These are phyloP conservation scores for Brassica carinata DNA, from an alignment of 345 rosid genomes.

Conservation along the genomic window DNA sequence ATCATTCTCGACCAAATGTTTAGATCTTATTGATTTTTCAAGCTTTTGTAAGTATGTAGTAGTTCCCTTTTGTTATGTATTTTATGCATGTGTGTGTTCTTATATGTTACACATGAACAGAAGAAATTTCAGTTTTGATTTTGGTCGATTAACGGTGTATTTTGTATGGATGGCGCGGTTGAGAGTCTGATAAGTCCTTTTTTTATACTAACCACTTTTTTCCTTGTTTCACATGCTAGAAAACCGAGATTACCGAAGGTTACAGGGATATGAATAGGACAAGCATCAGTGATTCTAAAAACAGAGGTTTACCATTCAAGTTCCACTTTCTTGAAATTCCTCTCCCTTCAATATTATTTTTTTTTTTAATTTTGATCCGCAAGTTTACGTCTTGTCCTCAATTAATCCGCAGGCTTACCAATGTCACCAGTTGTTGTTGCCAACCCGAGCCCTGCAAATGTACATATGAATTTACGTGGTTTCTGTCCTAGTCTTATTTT, in stretches of 20 bases:
- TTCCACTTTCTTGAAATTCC: slow-evolving; percentile 14
- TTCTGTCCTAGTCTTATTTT: not conserved
- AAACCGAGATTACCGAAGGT: slow-evolving; percentile 20
- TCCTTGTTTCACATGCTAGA: slow-evolving; percentile 33
- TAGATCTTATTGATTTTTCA: slow-evolving; percentile 49
- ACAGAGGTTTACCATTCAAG: slow-evolving; percentile 28
- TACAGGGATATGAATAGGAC: slow-evolving; percentile 29
- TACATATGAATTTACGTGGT: slow-evolving; percentile 23
- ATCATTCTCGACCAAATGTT: slow-evolving; percentile 93
- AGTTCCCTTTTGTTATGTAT: slow-evolving; percentile 23
- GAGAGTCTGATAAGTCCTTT: slow-evolving; percentile 14
- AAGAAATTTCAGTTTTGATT: not conserved
- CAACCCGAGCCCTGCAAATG: slow-evolving; percentile 38
- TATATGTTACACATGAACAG: slow-evolving; percentile 21
- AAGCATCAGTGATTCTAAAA: slow-evolving; percentile 15
- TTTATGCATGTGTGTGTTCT: slow-evolving; percentile 14
- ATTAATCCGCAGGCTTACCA: slow-evolving; percentile 36
- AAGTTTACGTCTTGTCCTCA: slow-evolving; percentile 1
- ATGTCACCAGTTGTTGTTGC: slow-evolving; percentile 29
- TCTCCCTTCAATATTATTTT: not conserved
- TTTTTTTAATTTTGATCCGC: not conserved
- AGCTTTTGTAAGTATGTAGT: slow-evolving; percentile 15
- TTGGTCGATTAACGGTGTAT: not conserved
- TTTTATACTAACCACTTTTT: not conserved
- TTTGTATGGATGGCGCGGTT: not conserved